phyloP scores from a whole-genome alignment of 345 rosid genomes.

The Citrus trifoliata region DNA sequence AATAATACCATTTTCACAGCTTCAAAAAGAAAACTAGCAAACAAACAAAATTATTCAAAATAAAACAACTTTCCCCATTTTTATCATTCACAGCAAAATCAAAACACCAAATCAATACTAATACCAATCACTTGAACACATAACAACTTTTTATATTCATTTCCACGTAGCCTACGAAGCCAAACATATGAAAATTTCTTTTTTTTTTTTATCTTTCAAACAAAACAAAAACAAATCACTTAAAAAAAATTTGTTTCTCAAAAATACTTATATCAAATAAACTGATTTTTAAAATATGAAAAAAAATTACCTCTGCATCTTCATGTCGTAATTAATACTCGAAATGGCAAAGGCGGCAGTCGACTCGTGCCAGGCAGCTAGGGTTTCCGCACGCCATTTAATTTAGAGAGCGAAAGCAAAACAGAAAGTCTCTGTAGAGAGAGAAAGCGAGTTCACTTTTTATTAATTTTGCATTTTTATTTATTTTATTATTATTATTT shows the following conservation, averaged over 20 bases:
- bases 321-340: not conserved
- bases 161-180: not conserved
- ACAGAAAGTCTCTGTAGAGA: slow-evolving; percentile 13
- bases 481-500: too few relatives aligned
- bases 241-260: not conserved
- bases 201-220: not conserved
- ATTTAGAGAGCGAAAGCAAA: not conserved
- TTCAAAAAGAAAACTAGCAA: not conserved
- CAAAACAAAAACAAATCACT: not conserved
- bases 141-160: not conserved
- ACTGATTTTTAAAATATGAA: not conserved
- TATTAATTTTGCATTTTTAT: not conserved
- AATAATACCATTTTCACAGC: not conserved
- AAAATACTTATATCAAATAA: not conserved
- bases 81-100: not conserved
- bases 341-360: slow-evolving; percentile 46
- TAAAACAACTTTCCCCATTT: not conserved
- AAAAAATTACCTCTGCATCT: not conserved
- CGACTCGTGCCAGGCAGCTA: slow-evolving; percentile 44
- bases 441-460: slow-evolving; percentile 3
- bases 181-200: not conserved
- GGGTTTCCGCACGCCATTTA: slow-evolving; percentile 41
- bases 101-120: not conserved
- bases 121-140: not conserved
- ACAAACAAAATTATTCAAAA: not conserved